Conservation (phyloP, 352 stramenopile species). For the Phytophthora gonapodyides region DNA sequence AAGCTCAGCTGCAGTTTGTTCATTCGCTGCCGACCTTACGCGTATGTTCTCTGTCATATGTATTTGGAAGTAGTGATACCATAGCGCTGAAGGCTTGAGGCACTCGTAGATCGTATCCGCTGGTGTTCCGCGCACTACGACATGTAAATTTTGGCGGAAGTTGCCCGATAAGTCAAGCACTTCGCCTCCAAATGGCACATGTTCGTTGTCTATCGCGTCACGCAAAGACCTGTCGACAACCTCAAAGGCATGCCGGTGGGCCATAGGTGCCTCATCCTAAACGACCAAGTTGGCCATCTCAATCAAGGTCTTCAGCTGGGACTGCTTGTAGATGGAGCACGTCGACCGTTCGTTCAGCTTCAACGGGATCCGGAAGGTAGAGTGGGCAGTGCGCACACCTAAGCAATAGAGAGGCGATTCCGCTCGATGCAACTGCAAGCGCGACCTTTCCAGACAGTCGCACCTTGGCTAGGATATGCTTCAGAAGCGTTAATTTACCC, state of each 20-base stretch:
- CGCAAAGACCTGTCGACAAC: slow-evolving; percentile 29
- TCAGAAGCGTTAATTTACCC: too few relatives aligned
- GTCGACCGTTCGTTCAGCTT: slow-evolving; percentile 9
- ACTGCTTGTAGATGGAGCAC: slow-evolving; percentile 32
- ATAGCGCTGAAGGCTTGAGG: slow-evolving; percentile 13
- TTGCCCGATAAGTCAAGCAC: slow-evolving; percentile 26
- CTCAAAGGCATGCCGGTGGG: slow-evolving; percentile 24
- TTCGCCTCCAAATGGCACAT: slow-evolving; percentile 35
- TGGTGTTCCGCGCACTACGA: slow-evolving; percentile 4
- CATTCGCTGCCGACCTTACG: background rate
- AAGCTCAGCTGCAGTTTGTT: background rate
- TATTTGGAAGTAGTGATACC: slow-evolving; percentile 5
- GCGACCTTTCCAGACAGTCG: too few relatives aligned
- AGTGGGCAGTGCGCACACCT: too few relatives aligned
- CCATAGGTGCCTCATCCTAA: slow-evolving; percentile 24
- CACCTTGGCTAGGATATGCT: too few relatives aligned
- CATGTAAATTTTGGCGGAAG: slow-evolving; percentile 33
- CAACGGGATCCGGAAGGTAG: too few relatives aligned
- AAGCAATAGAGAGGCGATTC: too few relatives aligned
- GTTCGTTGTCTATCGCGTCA: slow-evolving; percentile 7
- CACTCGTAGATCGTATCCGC: slow-evolving; percentile 20
- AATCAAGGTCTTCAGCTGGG: background rate
- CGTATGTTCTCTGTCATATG: slow-evolving; percentile 18
- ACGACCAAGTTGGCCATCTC: slow-evolving; percentile 10
- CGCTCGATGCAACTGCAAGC: too few relatives aligned